Evolutionary conservation across 345 rosid genomes (phyloP).

Genomic region (Eucalyptus regnans): DNA sequence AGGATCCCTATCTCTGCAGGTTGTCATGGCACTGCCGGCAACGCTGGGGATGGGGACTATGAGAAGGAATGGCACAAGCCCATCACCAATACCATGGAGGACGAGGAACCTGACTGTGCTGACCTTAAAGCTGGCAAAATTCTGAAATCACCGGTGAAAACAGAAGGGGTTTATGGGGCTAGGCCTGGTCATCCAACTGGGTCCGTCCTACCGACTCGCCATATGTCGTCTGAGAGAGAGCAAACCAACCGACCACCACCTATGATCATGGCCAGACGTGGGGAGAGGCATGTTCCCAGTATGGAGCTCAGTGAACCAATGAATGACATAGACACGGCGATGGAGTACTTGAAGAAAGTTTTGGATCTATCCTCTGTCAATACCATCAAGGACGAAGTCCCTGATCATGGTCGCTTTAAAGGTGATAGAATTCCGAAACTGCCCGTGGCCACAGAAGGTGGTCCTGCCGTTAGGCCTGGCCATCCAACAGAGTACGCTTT

Average conservation of each 20-base stretch:
- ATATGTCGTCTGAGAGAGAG: background rate
- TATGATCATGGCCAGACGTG: background rate
- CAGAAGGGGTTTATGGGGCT: background rate
- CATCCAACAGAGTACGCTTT: background rate
- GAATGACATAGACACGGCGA: constrained; percentile 5
- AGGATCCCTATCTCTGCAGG: background rate
- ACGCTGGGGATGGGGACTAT: background rate
- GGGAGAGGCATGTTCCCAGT: background rate
- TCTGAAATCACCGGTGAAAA: background rate
- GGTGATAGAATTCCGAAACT: background rate
- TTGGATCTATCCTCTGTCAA: background rate
- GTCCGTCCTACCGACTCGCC: background rate
- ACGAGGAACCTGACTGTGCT: background rate
- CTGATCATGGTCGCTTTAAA: background rate
- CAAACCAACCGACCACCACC: background rate
- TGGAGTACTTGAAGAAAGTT: constrained; percentile 5
- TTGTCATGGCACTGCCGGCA: background rate
- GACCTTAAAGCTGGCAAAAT: background rate
- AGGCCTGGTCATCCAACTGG: background rate
- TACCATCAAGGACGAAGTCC: background rate
- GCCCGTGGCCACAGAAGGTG: background rate
- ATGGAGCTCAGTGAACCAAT: constrained; percentile 13
- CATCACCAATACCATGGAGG: background rate
- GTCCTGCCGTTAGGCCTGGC: background rate
- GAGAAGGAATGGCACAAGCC: background rate